phyloP scores from a whole-genome alignment of 352 stramenopile genomes.

The Chrysophaeum taylorii region DNA sequence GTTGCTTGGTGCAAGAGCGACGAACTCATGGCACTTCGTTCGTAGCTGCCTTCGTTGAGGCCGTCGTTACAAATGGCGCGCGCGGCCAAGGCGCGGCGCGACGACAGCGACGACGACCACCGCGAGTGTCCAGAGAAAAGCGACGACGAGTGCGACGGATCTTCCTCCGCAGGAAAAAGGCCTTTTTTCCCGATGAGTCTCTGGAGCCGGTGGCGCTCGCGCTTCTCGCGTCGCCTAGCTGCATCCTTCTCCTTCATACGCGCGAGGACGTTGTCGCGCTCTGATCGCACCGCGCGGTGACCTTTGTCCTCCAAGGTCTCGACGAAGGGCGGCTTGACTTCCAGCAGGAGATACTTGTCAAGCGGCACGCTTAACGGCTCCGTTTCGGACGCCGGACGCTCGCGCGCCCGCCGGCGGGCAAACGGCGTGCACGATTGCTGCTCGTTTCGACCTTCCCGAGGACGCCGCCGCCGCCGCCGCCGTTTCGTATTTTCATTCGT shows the following conservation, averaged over 20 bases:
- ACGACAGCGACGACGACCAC: too few species aligned
- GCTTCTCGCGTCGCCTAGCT: neutral
- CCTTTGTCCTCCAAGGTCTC: neutral
- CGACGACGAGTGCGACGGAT: too few species aligned
- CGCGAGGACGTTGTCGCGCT: neutral
- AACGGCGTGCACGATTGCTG: neutral
- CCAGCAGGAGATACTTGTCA: neutral
- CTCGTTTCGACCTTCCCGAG: too few species aligned
- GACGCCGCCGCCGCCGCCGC: neutral
- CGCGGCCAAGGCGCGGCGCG: neutral
- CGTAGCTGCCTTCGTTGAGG: neutral
- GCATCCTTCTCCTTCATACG: neutral
- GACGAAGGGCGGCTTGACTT: neutral
- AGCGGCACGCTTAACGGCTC: neutral
- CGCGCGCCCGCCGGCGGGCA: neutral
- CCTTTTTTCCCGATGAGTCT: neutral
- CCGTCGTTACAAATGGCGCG: neutral
- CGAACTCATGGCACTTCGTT: neutral
- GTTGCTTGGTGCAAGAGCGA: neutral
- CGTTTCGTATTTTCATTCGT: neutral
- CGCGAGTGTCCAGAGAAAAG: too few species aligned
- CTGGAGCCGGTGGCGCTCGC: neutral
- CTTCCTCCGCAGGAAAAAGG: too few species aligned
- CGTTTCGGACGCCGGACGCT: neutral
- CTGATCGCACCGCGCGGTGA: neutral